phyloP scores from a whole-genome alignment of 352 stramenopile genomes.

The Thalassiosira mediterranea region DNA sequence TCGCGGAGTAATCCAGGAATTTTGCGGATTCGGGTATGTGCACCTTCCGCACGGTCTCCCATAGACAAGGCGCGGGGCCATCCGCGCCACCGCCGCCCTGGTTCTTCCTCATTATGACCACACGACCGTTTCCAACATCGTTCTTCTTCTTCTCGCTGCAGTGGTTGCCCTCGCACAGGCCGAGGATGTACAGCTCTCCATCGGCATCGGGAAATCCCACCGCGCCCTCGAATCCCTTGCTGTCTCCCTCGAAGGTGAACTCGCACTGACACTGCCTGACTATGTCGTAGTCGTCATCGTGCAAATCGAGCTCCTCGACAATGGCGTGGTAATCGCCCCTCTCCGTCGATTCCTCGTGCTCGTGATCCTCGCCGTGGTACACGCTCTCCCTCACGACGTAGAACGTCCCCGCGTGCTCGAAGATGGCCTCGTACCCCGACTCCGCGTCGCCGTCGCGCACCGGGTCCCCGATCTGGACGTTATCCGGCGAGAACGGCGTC shows the following conservation, averaged over 20 bases:
- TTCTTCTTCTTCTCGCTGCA: conserved; percentile 34
- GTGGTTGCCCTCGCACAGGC: conserved; percentile 73
- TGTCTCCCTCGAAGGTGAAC: conserved; percentile 64
- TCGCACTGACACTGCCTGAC: conserved; percentile 47
- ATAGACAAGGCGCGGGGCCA: conserved; percentile 40
- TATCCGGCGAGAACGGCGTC: conserved; percentile 47
- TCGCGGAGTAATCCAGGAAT: conserved; percentile 63
- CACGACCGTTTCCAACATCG: conserved; percentile 75
- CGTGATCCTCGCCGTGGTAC: conserved; percentile 24
- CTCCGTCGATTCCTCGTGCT: background rate
- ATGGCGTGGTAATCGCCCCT: conserved; percentile 62
- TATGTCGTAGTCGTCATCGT: conserved; percentile 59
- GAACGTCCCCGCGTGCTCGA: conserved; percentile 57
- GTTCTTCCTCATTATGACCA: conserved; percentile 43
- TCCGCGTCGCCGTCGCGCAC: conserved; percentile 59
- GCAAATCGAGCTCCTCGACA: conserved; percentile 35
- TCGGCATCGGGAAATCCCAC: conserved; percentile 46
- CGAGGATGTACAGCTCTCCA: conserved; percentile 64
- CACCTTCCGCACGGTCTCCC: conserved; percentile 61
- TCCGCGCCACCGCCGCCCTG: conserved; percentile 63
- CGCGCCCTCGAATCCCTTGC: conserved; percentile 77
- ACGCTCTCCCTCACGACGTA: conserved; percentile 69
- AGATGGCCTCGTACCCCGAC: conserved; percentile 72
- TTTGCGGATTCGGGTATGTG: conserved; percentile 50
- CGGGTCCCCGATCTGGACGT: conserved; percentile 65